Conservation (phyloP, 768 basidiomycete genomes). For the Mycena alexandri region DNA sequence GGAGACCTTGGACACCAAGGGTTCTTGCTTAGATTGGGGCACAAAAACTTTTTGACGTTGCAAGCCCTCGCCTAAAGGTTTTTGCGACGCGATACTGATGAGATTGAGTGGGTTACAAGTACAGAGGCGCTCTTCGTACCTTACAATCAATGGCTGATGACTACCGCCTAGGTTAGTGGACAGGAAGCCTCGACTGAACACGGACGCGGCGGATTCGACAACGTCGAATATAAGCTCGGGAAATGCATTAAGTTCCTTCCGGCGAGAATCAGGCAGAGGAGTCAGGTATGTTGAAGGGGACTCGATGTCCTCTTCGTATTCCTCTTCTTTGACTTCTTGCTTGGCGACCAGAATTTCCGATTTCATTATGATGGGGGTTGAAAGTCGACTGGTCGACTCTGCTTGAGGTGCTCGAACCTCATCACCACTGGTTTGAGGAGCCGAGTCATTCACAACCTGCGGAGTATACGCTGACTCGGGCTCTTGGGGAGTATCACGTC, state of each 20-base stretch:
- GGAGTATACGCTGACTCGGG: too few species aligned
- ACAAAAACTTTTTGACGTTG: conserved; percentile 57
- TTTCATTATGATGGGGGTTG: conserved; percentile 40
- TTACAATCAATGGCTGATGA: conserved; percentile 53
- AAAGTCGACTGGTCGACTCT: conserved; percentile 2
- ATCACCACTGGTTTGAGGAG: background rate
- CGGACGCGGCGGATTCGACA: conserved; percentile 34
- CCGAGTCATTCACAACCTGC: too few species aligned
- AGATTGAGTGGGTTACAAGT: conserved; percentile 8
- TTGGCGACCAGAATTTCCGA: background rate
- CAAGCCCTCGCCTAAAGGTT: conserved; percentile 46
- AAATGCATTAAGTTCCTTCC: conserved; percentile 40
- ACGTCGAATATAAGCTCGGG: conserved; percentile 43
- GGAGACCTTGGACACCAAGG: conserved; percentile 65
- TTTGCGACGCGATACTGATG: conserved; percentile 45
- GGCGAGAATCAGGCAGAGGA: conserved; percentile 40
- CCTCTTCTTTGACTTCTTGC: background rate
- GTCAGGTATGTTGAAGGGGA: conserved; percentile 27
- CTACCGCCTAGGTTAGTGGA: conserved; percentile 54
- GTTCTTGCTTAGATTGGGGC: conserved; percentile 64
- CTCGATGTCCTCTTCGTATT: conserved; percentile 26
- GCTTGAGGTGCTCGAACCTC: background rate
- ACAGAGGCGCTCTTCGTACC: conserved; percentile 40
- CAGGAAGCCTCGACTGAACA: conserved; percentile 56
- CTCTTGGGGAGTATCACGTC: too few species aligned